phyloP scores from a whole-genome alignment of 441 rosid species.

The Adansonia rubrostipa region DNA sequence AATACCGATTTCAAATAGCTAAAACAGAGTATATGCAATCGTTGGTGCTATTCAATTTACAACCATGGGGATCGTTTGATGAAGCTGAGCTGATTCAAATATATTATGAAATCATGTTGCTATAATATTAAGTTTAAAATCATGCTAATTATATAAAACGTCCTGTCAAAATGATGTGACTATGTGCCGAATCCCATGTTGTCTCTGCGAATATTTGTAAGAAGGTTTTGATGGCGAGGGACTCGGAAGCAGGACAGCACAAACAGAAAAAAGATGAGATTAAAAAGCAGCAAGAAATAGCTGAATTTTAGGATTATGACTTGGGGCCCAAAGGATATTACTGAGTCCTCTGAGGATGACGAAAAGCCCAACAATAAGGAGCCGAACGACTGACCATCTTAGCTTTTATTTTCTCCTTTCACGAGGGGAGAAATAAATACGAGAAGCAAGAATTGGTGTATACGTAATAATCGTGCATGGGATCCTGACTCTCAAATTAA shows the following conservation, averaged over 20 bases:
- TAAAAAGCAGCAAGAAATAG: conserved; percentile 19
- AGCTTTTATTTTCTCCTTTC: neutral
- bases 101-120: no score
- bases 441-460: conserved; percentile 42
- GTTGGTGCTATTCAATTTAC: no score
- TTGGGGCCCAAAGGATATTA: conserved; percentile 30
- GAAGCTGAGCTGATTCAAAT: neutral
- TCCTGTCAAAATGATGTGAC: neutral
- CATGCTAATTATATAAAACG: neutral
- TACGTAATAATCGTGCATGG: conserved; percentile 73
- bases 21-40: neutral
- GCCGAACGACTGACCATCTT: neutral
- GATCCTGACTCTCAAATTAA: conserved; percentile 28
- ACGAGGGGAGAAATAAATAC: neutral
- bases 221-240: neutral
- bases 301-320: conserved; percentile 22
- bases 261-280: neutral
- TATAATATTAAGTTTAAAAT: neutral
- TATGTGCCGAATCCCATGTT: neutral
- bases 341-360: neutral
- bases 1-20: neutral
- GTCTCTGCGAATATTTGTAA: neutral
- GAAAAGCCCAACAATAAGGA: conserved; percentile 17
- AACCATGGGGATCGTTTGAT: no score
- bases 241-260: neutral